Evolutionary conservation across 805 yeast species (phyloP).

Genomic region (Candida lessepsii): DNA sequence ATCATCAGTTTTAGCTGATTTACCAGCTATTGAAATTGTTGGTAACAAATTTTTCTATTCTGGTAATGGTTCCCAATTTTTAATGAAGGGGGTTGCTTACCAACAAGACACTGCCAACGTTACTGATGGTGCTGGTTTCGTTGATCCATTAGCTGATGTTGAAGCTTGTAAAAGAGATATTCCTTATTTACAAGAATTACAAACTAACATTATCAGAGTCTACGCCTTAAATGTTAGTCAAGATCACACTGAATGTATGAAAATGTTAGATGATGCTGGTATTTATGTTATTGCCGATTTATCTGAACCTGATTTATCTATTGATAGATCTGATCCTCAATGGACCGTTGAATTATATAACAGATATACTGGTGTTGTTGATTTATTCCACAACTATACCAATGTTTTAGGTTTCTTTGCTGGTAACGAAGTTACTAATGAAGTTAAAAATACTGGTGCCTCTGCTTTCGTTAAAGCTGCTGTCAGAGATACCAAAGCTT

Average conservation of each 20-base stretch:
- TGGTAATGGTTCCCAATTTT: conserved; percentile 77
- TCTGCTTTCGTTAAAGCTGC: conserved; percentile 85
- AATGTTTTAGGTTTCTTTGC: conserved; percentile 82
- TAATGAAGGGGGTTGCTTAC: conserved; percentile 76
- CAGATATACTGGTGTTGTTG: conserved; percentile 71
- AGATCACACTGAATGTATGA: conserved; percentile 72
- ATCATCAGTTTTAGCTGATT: conserved; percentile 33
- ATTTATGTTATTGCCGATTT: conserved; percentile 90
- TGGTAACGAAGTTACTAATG: conserved; percentile 81
- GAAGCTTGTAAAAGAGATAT: conserved; percentile 67
- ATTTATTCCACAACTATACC: conserved; percentile 64
- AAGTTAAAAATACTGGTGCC: conserved; percentile 62
- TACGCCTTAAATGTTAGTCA: conserved; percentile 65
- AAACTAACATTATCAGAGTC: conserved; percentile 72
- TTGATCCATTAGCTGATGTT: conserved; percentile 70
- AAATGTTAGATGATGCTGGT: conserved; percentile 70
- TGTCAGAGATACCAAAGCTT: conserved; percentile 69
- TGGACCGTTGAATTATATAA: conserved; percentile 64
- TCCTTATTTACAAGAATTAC: conserved; percentile 60
- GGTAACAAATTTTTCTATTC: conserved; percentile 78
- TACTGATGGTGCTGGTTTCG: conserved; percentile 42
- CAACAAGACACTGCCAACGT: conserved; percentile 63
- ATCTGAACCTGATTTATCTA: conserved; percentile 64
- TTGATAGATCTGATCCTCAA: conserved; percentile 58
- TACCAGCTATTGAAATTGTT: conserved; percentile 67